Base-by-base conservation (phyloP, 495 filamentous ascomycete genomes). In the Penicillium nucicola region DNA sequence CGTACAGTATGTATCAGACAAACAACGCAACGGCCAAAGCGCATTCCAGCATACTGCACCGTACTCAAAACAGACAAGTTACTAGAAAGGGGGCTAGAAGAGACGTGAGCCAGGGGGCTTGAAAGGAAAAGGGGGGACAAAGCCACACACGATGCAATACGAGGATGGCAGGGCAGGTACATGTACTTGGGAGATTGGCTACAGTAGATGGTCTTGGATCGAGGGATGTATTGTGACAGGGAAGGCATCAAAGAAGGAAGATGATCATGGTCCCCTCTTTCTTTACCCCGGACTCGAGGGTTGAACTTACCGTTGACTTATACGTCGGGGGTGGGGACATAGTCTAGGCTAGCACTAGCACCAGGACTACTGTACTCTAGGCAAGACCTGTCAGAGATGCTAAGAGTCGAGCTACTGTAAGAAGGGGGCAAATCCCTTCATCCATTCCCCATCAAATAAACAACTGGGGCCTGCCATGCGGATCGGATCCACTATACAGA, bases 391-490 rank as follows among this genome's bases (percentile, higher is more conserved):
- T n/a, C n/a, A n/a, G n/a, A n/a, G n/a, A n/a, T n/a, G 18, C 43
- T 35, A 46, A 18, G 25, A 28, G 0, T 9, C 7, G 7, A 8
- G 10, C 25, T 28, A 28, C 25, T 9, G 23, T 15, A 25, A 14
- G 22, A 23, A 17, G 23, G 20, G 11, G 25, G 44, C 28, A 41
- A 45, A 52, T 49, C 25, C 5, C 5, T 28, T 9, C 25, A 6
- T 39, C 35, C 46, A 30, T 18, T 44, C 52, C 53, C 57, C 57
- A 52, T 60, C 20, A 50, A 60, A 57, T 41, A 59, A 33, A 48
- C 55, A 32, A 50, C 45, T 56, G 56, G 56, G 52, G 50, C 50
- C 31, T 28, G 51, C 46, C n/a, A 45, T 48, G 45, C 25, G 25
- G 25, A 28, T 28, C 45, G 44, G 55, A 54, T 57, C 55, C 55